Conservation (phyloP, 441 rosid species). For the Omphalea diandra region DNA sequence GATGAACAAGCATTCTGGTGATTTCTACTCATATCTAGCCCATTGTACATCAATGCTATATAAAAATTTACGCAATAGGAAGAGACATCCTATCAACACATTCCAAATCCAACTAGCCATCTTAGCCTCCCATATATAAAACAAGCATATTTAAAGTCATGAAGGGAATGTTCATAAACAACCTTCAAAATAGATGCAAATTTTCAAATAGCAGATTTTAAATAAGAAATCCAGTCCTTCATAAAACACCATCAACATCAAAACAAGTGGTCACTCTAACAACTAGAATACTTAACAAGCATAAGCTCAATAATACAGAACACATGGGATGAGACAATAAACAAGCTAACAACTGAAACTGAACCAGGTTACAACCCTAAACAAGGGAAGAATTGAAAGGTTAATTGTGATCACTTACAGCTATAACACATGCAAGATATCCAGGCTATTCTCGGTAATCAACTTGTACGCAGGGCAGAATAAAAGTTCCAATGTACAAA, state of each 20-base stretch:
- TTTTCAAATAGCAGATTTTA: background rate
- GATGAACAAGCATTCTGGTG: background rate
- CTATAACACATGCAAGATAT: conserved; percentile 73
- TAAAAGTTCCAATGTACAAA: conserved; percentile 71
- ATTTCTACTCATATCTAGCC: background rate
- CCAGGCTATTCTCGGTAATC: conserved; percentile 87
- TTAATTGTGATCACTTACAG: conserved; percentile 45
- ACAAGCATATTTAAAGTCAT: background rate
- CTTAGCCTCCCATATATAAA: no score
- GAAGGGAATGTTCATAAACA: background rate
- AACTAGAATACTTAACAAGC: background rate
- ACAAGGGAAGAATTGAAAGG: background rate
- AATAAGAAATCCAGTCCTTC: background rate
- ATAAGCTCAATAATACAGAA: background rate
- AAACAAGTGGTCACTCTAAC: background rate
- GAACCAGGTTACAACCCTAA: background rate
- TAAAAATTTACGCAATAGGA: background rate
- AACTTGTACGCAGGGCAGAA: conserved; percentile 47
- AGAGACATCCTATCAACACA: background rate
- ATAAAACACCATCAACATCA: background rate
- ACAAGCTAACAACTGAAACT: background rate
- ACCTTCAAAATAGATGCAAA: background rate
- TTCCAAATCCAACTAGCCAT: background rate
- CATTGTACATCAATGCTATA: background rate
- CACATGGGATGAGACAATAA: background rate